Percentiles rank a stretch among this genome's conserved stretches.
phyloP scores from a whole-genome alignment of 2,329 filamentous ascomycete genomes.

The Claviceps sp. region DNA sequence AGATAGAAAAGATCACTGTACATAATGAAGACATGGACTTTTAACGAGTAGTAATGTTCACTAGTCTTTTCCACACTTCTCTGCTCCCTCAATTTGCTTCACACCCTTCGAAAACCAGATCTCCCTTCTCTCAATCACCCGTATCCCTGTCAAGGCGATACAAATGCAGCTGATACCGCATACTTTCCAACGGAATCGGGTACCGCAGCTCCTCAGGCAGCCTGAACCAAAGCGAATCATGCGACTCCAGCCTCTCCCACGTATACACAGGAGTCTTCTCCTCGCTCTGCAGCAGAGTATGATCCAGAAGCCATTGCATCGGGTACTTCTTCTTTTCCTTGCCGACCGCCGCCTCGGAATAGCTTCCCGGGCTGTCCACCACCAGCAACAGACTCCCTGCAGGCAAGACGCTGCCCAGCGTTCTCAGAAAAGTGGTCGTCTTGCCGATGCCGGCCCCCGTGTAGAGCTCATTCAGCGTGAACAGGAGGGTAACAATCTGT shows the following conservation, averaged over 20 bases:
- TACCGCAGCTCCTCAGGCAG: conserved; percentile 55
- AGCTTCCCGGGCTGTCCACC: conserved; percentile 86
- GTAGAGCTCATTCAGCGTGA: conserved; percentile 94
- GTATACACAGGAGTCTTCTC: conserved; percentile 21
- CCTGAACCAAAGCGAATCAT: conserved; percentile 79
- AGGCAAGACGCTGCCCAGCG: conserved; percentile 45
- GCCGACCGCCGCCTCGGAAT: conserved; percentile 67
- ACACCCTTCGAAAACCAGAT: neutral
- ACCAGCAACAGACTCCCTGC: conserved; percentile 61
- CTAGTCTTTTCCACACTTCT: neutral
- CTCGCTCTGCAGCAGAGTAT: conserved; percentile 48
- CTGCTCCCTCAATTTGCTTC: neutral
- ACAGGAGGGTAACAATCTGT: conserved; percentile 67
- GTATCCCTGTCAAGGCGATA: conserved; percentile 34
- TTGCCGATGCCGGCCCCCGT: conserved; percentile 55
- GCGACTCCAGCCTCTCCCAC: conserved; percentile 64
- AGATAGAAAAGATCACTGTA: no score
- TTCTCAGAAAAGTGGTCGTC: conserved; percentile 64
- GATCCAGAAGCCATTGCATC: conserved; percentile 86
- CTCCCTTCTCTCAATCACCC: neutral
- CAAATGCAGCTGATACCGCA: conserved; percentile 86
- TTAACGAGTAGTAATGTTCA: neutral
- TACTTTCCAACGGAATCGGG: conserved; percentile 79
- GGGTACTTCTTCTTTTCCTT: conserved; percentile 57
- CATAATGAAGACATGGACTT: neutral